phyloP scores from a whole-genome alignment of 306 rosid species.

The Cicer arietinum region DNA sequence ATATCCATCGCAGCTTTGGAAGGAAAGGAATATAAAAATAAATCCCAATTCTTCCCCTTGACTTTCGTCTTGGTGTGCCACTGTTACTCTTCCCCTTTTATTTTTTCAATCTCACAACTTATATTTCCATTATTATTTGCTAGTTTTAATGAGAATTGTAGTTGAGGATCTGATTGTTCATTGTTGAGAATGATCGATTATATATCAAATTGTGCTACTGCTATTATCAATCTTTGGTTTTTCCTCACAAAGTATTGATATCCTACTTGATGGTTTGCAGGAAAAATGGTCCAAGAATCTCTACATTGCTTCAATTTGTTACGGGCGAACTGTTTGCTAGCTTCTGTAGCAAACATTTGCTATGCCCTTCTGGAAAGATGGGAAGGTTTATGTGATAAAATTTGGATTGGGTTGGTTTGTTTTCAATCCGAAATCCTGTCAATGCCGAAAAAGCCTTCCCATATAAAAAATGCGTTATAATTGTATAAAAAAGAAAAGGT shows the following conservation, averaged over 20 bases:
- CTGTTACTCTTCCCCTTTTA: neutral
- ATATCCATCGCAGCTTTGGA: neutral
- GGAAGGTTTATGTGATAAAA: constrained; percentile 35
- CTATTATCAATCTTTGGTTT: constrained; percentile 3
- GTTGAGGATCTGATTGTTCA: constrained; percentile 15
- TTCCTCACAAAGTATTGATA: constrained; percentile 7
- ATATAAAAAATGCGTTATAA: constrained; percentile 37
- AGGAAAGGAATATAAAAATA: neutral
- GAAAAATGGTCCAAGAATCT: constrained; percentile 95
- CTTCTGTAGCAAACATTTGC: constrained; percentile 49
- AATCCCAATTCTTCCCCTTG: neutral
- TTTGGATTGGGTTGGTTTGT: constrained; percentile 47
- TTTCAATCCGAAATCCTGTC: constrained; percentile 36
- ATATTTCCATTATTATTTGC: neutral
- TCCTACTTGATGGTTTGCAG: constrained; percentile 53
- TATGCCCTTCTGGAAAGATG: constrained; percentile 42
- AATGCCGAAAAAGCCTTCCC: constrained; percentile 38
- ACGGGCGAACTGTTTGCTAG: constrained; percentile 92
- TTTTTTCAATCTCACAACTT: neutral
- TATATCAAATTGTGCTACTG: neutral
- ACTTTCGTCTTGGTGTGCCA: neutral
- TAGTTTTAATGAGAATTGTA: neutral
- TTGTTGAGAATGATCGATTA: constrained; percentile 14
- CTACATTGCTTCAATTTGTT: constrained; percentile 89
- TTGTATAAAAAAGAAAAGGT: constrained; percentile 45